These are phyloP conservation scores for Tetragonia tetragonoides DNA, from an alignment of 148 eudicot species.

Conservation along the genomic window DNA sequence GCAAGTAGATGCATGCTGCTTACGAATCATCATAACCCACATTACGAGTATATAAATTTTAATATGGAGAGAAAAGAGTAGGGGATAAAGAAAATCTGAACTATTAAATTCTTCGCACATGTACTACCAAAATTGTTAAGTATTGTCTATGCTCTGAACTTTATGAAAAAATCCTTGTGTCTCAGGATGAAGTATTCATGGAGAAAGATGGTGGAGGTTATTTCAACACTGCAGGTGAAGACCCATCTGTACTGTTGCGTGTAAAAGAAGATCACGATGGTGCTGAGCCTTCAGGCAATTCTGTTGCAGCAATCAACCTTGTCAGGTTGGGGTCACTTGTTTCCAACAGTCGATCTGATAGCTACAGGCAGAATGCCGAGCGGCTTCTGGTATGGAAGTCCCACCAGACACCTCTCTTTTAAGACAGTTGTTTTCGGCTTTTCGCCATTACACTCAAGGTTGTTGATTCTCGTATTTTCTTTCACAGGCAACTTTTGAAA, in stretches of 20 bases:
- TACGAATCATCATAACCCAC: background rate
- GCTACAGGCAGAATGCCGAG: constrained; percentile 59
- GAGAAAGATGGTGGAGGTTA: constrained; percentile 89
- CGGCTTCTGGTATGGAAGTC: constrained; percentile 58
- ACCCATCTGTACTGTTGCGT: constrained; percentile 85
- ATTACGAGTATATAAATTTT: background rate
- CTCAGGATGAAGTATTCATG: constrained; percentile 85
- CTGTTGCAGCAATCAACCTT: constrained; percentile 79
- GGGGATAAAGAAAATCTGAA: background rate
- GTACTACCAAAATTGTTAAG: too few species aligned
- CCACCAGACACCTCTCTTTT: background rate
- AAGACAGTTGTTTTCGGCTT: background rate
- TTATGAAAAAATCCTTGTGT: background rate
- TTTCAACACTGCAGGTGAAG: constrained; percentile 87
- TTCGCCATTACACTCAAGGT: background rate
- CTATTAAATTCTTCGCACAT: background rate
- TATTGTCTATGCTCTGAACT: background rate
- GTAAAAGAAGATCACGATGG: constrained; percentile 98
- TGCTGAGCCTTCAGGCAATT: constrained; percentile 97
- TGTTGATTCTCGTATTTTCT: background rate
- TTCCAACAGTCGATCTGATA: constrained; percentile 42
- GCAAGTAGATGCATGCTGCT: constrained; percentile 28
- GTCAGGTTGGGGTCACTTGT: constrained; percentile 64
- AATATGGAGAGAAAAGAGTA: background rate
- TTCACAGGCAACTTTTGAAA: constrained; percentile 75